Base-by-base conservation (phyloP, 2,329 filamentous ascomycete genomes). In the Ambrosiella cleistominuta region DNA sequence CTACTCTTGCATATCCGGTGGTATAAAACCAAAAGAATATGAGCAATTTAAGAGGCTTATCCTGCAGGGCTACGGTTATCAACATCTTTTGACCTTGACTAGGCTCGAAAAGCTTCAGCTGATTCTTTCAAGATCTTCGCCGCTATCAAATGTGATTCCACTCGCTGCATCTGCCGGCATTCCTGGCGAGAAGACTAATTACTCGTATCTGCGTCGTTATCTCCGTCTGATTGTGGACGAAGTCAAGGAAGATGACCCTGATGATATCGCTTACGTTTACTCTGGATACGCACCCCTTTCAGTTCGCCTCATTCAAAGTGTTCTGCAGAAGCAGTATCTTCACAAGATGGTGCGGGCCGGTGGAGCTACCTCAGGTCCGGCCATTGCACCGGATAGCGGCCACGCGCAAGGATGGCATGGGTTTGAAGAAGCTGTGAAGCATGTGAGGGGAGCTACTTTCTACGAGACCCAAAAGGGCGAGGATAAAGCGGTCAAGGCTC, bases 191-290 rank as follows among this genome's bases (percentile, higher is more conserved):
- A 88, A 89, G 68, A 95, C 90, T 9, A 96, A 97, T 68, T 98
- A 96, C 71, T 83, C 82, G 3, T 86, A 88, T 63, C 74, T 97
- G 4, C 85, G 94, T 57, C 95, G 93, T 68, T 83, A 84, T 61
- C 79, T 98, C 12, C 82, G 85, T 37, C 78, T 98, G 13, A 95
- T 96, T 67, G 85, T 96, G 58, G 93, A 98, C 67, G 93, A 97
- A 68, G 91, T 98, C 44, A 90, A 95, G 66, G 93, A 98, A 69
- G 83, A 93, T 60, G 86, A 94, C 52, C 93, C 93, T 2, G 87
- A 93, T 65, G 93, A 98, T 65, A 84, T 97, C 61, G 86, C 90
- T n/a, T 98, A 98, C 66, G 90, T 96, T 9, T 98, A 97, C 71
- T 95, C 88, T 63, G 94, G 93, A 56, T 98, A 97, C 67, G 93